These are phyloP conservation scores for Mycosarcoma mackinlayi DNA, from an alignment of 1,284 basidiomycete genomes.

Conservation along the genomic window DNA sequence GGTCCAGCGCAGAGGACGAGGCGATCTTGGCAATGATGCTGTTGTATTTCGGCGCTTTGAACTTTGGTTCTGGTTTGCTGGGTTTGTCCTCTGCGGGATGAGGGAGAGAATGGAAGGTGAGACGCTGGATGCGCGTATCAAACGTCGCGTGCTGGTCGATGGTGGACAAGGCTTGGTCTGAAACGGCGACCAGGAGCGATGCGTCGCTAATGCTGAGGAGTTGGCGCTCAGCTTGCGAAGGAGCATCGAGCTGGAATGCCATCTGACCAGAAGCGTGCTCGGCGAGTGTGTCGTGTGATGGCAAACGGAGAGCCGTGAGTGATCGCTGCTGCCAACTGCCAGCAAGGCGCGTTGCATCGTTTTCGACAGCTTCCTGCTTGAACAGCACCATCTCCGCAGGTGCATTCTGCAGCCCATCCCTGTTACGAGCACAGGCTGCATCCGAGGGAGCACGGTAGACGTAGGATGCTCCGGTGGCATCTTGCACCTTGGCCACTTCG, in stretches of 20 bases:
- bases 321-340: background rate
- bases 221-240: background rate
- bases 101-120: slow-evolving; percentile 16
- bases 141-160: slow-evolving; percentile 20
- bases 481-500: slow-evolving; percentile 7
- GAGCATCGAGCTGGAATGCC: slow-evolving; percentile 4
- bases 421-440: background rate
- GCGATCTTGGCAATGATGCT: slow-evolving; percentile 29
- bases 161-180: background rate
- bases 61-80: slow-evolving; percentile 30
- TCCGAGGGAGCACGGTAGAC: slow-evolving; percentile 2
- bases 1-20: slow-evolving; percentile 19
- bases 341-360: background rate
- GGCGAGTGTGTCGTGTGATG: background rate
- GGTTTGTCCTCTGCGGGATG: background rate
- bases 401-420: background rate
- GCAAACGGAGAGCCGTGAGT: background rate
- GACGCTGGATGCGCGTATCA: slow-evolving; percentile 32
- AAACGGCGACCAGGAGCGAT: slow-evolving; percentile 9
- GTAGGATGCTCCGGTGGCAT: background rate
- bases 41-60: slow-evolving; percentile 36
- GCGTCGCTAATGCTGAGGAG: background rate
- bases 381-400: slow-evolving; percentile 24
- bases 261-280: slow-evolving; percentile 1
- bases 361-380: slow-evolving; percentile 18